These are phyloP conservation scores for Meyerozyma guilliermondii DNA, from an alignment of 1,139 yeast genomes.

Conservation along the genomic window DNA sequence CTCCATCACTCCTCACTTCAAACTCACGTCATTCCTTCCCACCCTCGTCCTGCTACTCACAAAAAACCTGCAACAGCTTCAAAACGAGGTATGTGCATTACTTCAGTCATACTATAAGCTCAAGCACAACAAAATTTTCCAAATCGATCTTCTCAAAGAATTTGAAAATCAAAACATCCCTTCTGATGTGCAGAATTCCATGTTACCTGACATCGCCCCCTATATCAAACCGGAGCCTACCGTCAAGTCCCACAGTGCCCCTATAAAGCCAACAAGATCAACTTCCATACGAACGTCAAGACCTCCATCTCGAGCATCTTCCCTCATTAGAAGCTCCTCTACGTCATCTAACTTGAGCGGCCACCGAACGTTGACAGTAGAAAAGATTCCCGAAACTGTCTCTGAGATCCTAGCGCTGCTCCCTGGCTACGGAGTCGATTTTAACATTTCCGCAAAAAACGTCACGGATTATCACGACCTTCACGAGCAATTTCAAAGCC, in stretches of 20 bases:
- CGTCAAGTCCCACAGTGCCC: background rate
- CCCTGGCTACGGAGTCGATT: conserved; percentile 23
- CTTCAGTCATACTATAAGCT: conserved; percentile 24
- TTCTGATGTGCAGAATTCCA: conserved; percentile 17
- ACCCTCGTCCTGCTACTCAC: conserved; percentile 17
- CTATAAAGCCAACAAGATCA: background rate
- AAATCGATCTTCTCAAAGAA: conserved; percentile 46
- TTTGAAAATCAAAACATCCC: conserved; percentile 37
- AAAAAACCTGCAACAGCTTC: conserved; percentile 3
- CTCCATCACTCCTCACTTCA: conserved; percentile 28
- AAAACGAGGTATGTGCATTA: conserved; percentile 14
- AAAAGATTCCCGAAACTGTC: background rate
- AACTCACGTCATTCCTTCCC: conserved; percentile 24
- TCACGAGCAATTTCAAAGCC: conserved; percentile 5
- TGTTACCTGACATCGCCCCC: conserved; percentile 15
- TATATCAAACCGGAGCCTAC: background rate
- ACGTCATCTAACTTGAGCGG: background rate
- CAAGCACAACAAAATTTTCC: conserved; percentile 23
- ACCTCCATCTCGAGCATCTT: background rate
- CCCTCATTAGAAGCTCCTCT: background rate
- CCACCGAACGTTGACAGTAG: background rate
- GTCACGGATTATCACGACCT: conserved; percentile 5
- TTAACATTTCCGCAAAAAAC: conserved; percentile 16
- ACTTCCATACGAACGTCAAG: background rate
- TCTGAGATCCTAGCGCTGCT: conserved; percentile 2